Percentiles rank a stretch among this genome's conserved stretches.
These are phyloP conservation scores for Pholiota molesta DNA, from an alignment of 768 basidiomycete species.

Conservation along the genomic window DNA sequence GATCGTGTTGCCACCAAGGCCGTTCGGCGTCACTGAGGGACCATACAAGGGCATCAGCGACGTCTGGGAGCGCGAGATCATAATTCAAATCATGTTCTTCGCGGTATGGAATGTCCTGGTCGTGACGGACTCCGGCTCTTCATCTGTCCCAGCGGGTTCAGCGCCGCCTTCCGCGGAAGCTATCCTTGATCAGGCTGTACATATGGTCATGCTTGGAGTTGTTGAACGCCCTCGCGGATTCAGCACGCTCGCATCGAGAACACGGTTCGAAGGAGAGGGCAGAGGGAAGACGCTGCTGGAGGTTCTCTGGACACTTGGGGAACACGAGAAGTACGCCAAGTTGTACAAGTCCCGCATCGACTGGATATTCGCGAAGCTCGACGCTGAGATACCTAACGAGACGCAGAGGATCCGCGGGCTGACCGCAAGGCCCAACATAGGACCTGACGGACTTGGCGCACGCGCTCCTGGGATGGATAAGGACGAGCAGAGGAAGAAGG, in stretches of 20 bases:
- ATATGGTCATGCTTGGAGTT: conserved; percentile 84
- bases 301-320: conserved; percentile 76
- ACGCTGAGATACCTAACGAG: conserved; percentile 56
- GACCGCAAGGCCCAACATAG: conserved; percentile 16
- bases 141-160: conserved; percentile 33
- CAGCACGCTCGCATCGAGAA: conserved; percentile 55
- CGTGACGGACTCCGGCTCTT: conserved; percentile 53
- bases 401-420: conserved; percentile 38
- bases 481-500: conserved; percentile 76
- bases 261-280: conserved; percentile 50
- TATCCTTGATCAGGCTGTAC: conserved; percentile 86
- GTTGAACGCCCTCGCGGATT: conserved; percentile 72
- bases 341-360: conserved; percentile 68
- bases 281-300: conserved; percentile 69
- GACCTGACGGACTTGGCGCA: conserved; percentile 46
- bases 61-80: conserved; percentile 68
- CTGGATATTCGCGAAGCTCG: conserved; percentile 75
- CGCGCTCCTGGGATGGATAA: conserved; percentile 44
- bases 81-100: conserved; percentile 85
- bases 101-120: conserved; percentile 75
- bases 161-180: conserved; percentile 83
- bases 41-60: conserved; percentile 71
- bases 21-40: conserved; percentile 62
- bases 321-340: conserved; percentile 70
- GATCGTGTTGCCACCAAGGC: conserved; percentile 80